Percentiles rank a stretch among this genome's conserved stretches.
Conservation (phyloP, 768 basidiomycete species). For the Cystobasidiopsis lactophilus region DNA sequence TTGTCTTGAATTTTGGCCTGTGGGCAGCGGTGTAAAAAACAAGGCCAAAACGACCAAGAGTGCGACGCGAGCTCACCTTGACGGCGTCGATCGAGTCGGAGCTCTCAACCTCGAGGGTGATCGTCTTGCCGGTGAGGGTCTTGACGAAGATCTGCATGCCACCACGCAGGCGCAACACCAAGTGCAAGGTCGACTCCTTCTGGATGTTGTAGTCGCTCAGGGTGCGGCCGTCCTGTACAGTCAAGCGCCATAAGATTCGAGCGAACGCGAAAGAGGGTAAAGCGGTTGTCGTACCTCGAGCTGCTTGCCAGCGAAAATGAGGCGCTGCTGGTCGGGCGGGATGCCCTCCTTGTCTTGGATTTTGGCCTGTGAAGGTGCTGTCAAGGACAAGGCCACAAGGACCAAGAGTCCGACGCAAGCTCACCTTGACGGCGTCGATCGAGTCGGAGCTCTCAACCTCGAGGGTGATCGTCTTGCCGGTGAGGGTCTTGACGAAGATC, state of each 20-base stretch:
- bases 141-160: constrained; percentile 90
- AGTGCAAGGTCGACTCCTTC: constrained; percentile 46
- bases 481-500: no score
- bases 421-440: constrained; percentile 83
- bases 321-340: constrained; percentile 78
- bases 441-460: constrained; percentile 86
- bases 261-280: no score
- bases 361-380: constrained; percentile 45
- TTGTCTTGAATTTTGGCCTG: neutral
- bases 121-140: constrained; percentile 35
- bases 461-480: constrained; percentile 38
- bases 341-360: constrained; percentile 42
- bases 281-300: constrained; percentile 76
- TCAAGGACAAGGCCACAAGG: neutral
- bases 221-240: neutral
- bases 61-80: constrained; percentile 85
- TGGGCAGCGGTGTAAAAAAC: no score
- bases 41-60: no score
- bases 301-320: constrained; percentile 99
- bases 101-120: constrained; percentile 80
- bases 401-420: no score
- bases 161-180: constrained; percentile 65
- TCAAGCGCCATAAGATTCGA: no score
- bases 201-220: constrained; percentile 4
- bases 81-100: constrained; percentile 86